Conservation (phyloP, 148 eudicot species). For the Drosera capensis region DNA sequence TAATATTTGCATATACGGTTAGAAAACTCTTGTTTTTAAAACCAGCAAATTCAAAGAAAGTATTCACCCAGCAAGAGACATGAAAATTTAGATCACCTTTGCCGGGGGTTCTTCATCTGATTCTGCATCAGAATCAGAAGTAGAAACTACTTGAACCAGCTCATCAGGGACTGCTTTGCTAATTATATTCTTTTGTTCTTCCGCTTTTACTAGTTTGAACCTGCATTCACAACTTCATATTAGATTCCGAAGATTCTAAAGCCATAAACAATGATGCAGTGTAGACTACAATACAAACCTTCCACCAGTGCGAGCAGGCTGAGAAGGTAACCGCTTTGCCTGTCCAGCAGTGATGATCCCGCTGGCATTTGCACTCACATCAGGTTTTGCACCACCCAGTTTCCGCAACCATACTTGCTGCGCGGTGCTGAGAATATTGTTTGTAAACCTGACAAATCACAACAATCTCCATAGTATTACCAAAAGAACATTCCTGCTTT, state of each 20-base stretch:
- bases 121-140: conserved; percentile 38
- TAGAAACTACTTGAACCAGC: conserved; percentile 25
- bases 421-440: conserved; percentile 91
- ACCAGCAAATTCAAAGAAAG: background rate
- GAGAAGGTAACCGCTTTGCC: conserved; percentile 58
- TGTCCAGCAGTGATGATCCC: conserved; percentile 89
- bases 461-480: background rate
- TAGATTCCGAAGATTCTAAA: conserved; percentile 6
- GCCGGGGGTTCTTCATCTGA: conserved; percentile 34
- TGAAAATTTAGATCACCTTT: conserved; percentile 24
- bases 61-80: background rate
- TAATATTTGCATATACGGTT: background rate
- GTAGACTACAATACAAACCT: conserved; percentile 36
- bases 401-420: conserved; percentile 91
- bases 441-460: conserved; percentile 57
- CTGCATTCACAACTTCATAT: conserved; percentile 17
- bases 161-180: conserved; percentile 41
- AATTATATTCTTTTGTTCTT: conserved; percentile 31
- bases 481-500: background rate
- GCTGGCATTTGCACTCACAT: conserved; percentile 53
- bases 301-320: conserved; percentile 44
- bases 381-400: conserved; percentile 90
- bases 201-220: conserved; percentile 55
- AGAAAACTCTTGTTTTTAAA: background rate
- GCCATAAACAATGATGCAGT: conserved; percentile 8